Percentiles rank a stretch among this genome's conserved stretches.
These are phyloP conservation scores for Scutellaria minor DNA, from an alignment of 257 asterid species.

Conservation along the genomic window DNA sequence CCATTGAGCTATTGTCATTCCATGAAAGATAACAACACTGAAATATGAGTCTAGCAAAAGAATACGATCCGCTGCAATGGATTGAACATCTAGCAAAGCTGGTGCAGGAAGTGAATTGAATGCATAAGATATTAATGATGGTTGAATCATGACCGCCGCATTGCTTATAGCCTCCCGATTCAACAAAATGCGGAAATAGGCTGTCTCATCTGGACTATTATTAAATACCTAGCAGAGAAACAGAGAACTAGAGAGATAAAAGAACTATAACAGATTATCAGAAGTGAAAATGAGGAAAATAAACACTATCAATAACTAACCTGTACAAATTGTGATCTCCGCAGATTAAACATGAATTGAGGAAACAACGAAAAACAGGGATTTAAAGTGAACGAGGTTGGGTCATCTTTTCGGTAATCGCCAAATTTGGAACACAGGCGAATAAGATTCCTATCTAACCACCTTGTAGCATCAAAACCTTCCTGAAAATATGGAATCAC, in stretches of 20 bases:
- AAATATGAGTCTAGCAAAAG: slow-evolving; percentile 92
- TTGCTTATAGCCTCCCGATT: slow-evolving; percentile 92
- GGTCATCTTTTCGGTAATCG: slow-evolving; percentile 95
- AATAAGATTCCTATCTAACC: slow-evolving; percentile 95
- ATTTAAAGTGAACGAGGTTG: slow-evolving; percentile 82
- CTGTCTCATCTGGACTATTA: slow-evolving; percentile 98
- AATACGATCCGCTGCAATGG: slow-evolving; percentile 91
- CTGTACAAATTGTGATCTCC: slow-evolving; percentile 97
- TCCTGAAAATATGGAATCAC: slow-evolving; percentile 59
- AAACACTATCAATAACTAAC: slow-evolving; percentile 42
- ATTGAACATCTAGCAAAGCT: slow-evolving; percentile 88
- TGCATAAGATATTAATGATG: slow-evolving; percentile 82
- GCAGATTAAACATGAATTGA: slow-evolving; percentile 94
- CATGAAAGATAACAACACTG: slow-evolving; percentile 94
- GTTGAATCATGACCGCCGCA: slow-evolving; percentile 97
- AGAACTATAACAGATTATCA: slow-evolving; percentile 11
- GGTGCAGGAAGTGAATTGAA: slow-evolving; percentile 89
- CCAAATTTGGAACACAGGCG: slow-evolving; percentile 97
- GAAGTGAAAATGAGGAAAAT: slow-evolving; percentile 16
- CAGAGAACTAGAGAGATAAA: slow-evolving; percentile 17
- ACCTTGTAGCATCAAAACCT: slow-evolving; percentile 90
- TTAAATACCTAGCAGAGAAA: slow-evolving; percentile 72
- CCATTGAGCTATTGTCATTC: slow-evolving; percentile 98
- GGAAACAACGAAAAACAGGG: slow-evolving; percentile 87
- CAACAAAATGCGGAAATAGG: slow-evolving; percentile 93